A percentile compares a stretch with the other conserved stretches of the same genome.
These are phyloP conservation scores for Rubia peregrina DNA, from an alignment of 305 asterid genomes.

Conservation along the genomic window DNA sequence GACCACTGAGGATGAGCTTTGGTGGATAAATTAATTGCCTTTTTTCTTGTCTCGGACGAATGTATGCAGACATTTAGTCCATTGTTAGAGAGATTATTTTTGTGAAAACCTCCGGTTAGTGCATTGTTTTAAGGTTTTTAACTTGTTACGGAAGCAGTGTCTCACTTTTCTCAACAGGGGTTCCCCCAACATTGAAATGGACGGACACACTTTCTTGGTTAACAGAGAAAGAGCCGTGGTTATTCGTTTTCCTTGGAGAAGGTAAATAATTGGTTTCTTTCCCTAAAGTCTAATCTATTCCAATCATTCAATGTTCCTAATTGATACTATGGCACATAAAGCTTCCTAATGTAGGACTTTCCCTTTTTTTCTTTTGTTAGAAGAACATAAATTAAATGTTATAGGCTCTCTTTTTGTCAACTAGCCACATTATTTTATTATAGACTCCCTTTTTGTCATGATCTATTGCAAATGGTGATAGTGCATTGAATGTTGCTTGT, in stretches of 20 bases:
- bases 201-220: slow-evolving; percentile 85
- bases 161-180: slow-evolving; percentile 42
- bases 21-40: slow-evolving; percentile 95
- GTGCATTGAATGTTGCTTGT: background rate
- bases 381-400: background rate
- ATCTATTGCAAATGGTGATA: background rate
- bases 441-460: too few species aligned
- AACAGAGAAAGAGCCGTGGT: slow-evolving; percentile 95
- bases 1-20: slow-evolving; percentile 67
- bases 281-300: background rate
- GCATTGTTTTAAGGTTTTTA: too few species aligned
- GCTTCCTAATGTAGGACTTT: slow-evolving; percentile 6
- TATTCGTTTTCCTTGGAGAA: slow-evolving; percentile 85
- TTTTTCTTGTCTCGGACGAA: background rate
- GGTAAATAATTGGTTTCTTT: slow-evolving; percentile 30
- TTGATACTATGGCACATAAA: background rate
- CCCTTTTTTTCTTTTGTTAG: background rate
- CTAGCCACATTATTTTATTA: background rate
- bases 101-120: too few species aligned
- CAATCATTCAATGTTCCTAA: background rate
- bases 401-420: background rate
- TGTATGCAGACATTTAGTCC: too few species aligned
- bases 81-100: too few species aligned
- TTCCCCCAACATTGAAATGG: slow-evolving; percentile 94
- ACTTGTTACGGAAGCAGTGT: background rate